Percentiles rank a stretch among this genome's conserved stretches.
These are phyloP conservation scores for Aspergillus sp. DNA, from an alignment of 2,329 filamentous ascomycete genomes.

Conservation along the genomic window DNA sequence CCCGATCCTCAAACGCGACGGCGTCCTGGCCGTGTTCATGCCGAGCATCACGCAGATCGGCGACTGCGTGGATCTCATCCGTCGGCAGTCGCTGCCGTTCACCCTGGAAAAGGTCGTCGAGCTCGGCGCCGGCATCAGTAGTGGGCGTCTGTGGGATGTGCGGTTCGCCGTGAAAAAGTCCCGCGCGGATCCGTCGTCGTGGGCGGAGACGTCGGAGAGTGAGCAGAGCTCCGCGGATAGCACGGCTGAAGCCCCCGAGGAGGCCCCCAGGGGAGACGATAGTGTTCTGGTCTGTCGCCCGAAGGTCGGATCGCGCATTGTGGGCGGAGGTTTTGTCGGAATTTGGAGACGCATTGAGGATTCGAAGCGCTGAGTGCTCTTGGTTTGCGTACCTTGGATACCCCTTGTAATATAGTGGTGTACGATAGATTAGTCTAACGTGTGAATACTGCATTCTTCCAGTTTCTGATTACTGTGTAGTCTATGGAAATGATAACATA, in stretches of 20 bases:
- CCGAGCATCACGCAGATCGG: constrained; percentile 78
- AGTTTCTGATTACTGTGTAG: too few relatives aligned
- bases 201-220: constrained; percentile 18
- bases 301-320: constrained; percentile 47
- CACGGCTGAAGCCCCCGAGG: too few relatives aligned
- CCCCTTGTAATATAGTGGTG: constrained; percentile 1
- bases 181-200: constrained; percentile 33
- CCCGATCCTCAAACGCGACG: constrained; percentile 61
- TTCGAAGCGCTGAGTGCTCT: constrained; percentile 10
- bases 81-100: constrained; percentile 55
- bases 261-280: constrained; percentile 23
- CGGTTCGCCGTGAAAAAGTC: constrained; percentile 40
- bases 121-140: constrained; percentile 45
- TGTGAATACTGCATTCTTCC: background rate
- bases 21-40: constrained; percentile 67
- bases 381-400: constrained; percentile 7
- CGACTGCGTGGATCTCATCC: constrained; percentile 58
- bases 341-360: constrained; percentile 47
- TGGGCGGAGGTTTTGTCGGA: constrained; percentile 53
- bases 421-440: constrained; percentile 1
- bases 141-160: constrained; percentile 49
- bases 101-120: constrained; percentile 46
- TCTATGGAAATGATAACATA: too few relatives aligned
- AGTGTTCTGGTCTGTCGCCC: constrained; percentile 53
- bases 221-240: background rate